phyloP scores from a whole-genome alignment of 2,329 filamentous ascomycete genomes.

The Lomentospora prolificans region DNA sequence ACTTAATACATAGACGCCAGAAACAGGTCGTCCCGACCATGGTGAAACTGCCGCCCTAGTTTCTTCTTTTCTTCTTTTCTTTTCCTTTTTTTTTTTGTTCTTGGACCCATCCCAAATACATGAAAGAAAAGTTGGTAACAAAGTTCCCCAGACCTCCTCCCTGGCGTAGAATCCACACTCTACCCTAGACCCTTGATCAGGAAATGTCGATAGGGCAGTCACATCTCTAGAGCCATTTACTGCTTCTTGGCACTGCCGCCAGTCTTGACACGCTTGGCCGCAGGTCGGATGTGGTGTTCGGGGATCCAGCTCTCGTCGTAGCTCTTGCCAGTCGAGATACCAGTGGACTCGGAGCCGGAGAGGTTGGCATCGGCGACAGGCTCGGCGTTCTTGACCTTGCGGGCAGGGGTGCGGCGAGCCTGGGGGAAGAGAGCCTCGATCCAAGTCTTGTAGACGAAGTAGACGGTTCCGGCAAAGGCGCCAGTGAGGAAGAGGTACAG shows the following conservation, averaged over 20 bases:
- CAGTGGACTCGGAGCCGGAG: conserved; percentile 57
- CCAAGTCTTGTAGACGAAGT: conserved; percentile 98
- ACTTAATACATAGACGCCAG: not conserved
- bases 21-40: not conserved
- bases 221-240: not conserved
- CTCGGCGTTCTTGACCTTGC: conserved; percentile 60
- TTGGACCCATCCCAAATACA: not conserved
- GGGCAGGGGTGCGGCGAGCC: conserved; percentile 54
- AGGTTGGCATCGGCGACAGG: conserved; percentile 47
- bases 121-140: not conserved
- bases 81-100: too few species aligned
- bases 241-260: conserved; percentile 34
- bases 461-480: conserved; percentile 69
- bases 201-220: too few species aligned
- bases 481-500: conserved; percentile 84
- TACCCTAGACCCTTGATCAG: not conserved
- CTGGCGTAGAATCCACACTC: not conserved
- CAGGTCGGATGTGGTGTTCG: conserved; percentile 74
- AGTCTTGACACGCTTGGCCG: conserved; percentile 58
- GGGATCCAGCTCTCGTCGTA: conserved; percentile 96
- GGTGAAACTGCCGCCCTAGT: not conserved
- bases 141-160: not conserved
- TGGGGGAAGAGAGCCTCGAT: conserved; percentile 93
- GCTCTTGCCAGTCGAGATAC: conserved; percentile 53
- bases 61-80: too few species aligned